Percentiles rank a stretch among this genome's conserved stretches.
Evolutionary conservation across 2,329 filamentous ascomycete genomes (phyloP).

Genomic region (Ascomycota sp.): DNA sequence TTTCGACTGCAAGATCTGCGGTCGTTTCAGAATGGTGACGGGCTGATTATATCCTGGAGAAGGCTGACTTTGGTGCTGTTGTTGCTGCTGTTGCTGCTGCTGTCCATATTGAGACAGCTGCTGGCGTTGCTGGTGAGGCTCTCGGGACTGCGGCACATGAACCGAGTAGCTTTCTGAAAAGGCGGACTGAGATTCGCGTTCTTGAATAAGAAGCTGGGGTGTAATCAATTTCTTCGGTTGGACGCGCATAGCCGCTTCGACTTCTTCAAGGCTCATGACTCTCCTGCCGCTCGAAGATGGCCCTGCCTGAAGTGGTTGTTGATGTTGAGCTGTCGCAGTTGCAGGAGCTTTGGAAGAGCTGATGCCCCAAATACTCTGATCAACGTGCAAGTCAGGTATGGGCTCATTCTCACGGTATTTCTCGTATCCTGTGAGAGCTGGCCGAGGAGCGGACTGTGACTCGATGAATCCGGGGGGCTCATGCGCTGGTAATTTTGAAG

Average conservation of each 20-base stretch:
- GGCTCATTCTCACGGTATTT: conserved; percentile 72
- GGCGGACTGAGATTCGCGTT: conserved; percentile 11
- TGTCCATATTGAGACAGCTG: conserved; percentile 3
- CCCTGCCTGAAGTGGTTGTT: conserved; percentile 4
- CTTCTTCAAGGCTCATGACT: conserved; percentile 90
- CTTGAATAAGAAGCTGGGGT: no score
- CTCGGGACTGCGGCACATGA: not conserved
- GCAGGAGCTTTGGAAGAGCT: conserved; percentile 29
- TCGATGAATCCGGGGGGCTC: no score
- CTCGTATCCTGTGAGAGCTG: conserved; percentile 69
- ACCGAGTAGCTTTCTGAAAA: conserved; percentile 6
- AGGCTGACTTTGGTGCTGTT: conserved; percentile 13
- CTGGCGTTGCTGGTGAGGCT: conserved; percentile 2
- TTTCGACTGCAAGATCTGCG: conserved; percentile 21
- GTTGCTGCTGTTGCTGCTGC: conserved; percentile 10
- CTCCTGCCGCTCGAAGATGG: conserved; percentile 33
- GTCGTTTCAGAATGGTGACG: conserved; percentile 34
- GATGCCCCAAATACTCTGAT: conserved; percentile 81
- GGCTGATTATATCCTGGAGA: conserved; percentile 23
- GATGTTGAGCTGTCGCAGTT: conserved; percentile 10
- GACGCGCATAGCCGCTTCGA: conserved; percentile 76
- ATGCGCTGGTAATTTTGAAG: no score
- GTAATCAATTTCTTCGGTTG: conserved; percentile 36
- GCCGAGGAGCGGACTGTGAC: conserved; percentile 26
- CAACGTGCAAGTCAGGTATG: conserved; percentile 76